A percentile compares a stretch with the other conserved stretches of the same genome.
These are phyloP conservation scores for Kwoniella sp. DNA, from an alignment of 768 basidiomycete genomes.

Conservation along the genomic window DNA sequence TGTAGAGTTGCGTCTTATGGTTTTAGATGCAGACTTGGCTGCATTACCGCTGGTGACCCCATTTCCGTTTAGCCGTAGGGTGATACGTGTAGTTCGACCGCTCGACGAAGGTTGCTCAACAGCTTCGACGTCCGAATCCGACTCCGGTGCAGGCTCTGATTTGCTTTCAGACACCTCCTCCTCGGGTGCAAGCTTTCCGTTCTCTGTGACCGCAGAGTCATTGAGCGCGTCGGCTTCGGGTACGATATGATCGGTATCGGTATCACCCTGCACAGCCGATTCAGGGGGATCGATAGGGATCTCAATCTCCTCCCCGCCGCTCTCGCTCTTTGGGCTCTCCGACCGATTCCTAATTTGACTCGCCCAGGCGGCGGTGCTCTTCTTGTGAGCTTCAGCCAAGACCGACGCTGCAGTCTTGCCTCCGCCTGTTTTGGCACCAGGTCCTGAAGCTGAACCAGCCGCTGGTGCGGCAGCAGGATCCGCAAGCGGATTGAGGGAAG, in stretches of 20 bases:
- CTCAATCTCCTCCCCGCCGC: slow-evolving; percentile 5
- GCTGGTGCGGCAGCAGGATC: slow-evolving; percentile 10
- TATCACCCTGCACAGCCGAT: not conserved
- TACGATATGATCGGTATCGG: not conserved
- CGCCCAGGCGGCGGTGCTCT: slow-evolving; percentile 18
- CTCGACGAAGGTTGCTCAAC: slow-evolving; percentile 2
- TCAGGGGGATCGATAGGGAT: not conserved
- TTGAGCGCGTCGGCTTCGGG: not conserved
- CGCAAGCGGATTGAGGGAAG: slow-evolving; percentile 39
- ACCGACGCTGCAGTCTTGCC: slow-evolving; percentile 20
- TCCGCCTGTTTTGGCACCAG: not conserved
- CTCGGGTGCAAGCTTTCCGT: not conserved
- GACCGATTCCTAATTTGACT: slow-evolving; percentile 8
- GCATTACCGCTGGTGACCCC: not conserved
- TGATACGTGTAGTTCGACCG: slow-evolving; percentile 16
- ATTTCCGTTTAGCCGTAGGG: slow-evolving; percentile 11
- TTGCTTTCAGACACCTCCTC: not conserved
- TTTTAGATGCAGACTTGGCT: not conserved
- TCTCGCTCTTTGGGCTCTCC: slow-evolving; percentile 10
- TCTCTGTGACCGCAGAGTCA: not conserved
- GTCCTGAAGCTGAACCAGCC: not conserved
- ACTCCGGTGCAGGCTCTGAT: not conserved
- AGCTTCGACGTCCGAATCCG: slow-evolving; percentile 6
- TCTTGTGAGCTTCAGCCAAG: slow-evolving; percentile 14
- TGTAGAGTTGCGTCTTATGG: not conserved